Base-by-base conservation (phyloP, 495 filamentous ascomycete genomes). In the Xylaria nigripes region DNA sequence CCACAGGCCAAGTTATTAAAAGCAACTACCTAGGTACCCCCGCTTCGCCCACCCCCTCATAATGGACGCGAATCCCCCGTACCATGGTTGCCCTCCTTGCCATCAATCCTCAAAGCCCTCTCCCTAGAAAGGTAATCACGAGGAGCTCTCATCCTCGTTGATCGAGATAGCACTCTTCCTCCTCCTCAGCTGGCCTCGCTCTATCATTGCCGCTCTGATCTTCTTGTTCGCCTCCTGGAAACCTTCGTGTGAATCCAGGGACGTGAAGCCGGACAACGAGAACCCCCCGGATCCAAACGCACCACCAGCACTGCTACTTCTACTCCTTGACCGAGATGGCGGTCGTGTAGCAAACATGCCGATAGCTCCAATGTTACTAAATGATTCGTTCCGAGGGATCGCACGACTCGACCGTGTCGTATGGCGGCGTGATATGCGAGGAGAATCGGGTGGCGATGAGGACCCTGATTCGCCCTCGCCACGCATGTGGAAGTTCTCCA, bases 271-370 rank as follows among this genome's bases (percentile, higher is more conserved):
- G 57, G 82, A 82, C 16, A 95, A 68, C 4, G 81, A 77, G 59
- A 90, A 85, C 0, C 81, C 83, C 3, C 71, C 76, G 2, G 75
- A 76, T 8, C 81, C 81, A 27, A 78, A 75, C 0, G 72, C 70
- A n/a, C 77, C 80, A 15, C 80, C 81, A 50, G 73, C 73, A 58
- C 82, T 92, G 61, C 87, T 86, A 61, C 85, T 90, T 36, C 86
- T 74, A 58, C 81, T 86, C 15, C 85, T 73, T 38, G 73, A 84
- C 41, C 87, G 83, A 54, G 82, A 88, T 2, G 83, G 78, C 5
- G 92, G 92, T 27, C 89, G 76, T 25, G 86, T 90, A 2, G 92
- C 87, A 63, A 96, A 98, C 66, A 98, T 83, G 44, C 85, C 87
- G 55, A 93, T 86, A 50, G 80, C 81, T 13, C 86, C 84, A 23